These are phyloP conservation scores for Solanum clarkiae DNA, from an alignment of 257 asterid genomes.

Conservation along the genomic window DNA sequence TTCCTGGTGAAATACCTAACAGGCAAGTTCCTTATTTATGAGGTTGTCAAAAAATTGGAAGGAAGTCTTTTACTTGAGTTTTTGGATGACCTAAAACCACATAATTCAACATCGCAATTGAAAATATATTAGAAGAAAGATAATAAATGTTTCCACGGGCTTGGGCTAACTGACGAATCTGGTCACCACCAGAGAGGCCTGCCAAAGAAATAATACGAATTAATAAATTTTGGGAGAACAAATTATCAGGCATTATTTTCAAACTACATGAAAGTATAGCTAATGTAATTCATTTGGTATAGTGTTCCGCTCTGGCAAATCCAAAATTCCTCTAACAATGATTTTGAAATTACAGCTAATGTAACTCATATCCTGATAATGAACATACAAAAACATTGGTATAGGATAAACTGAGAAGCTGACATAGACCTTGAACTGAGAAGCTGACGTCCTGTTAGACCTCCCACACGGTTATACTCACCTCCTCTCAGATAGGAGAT, in stretches of 20 bases:
- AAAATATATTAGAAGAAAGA: not conserved
- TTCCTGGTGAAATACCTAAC: constrained; percentile 95
- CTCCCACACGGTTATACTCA: not conserved
- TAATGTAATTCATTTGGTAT: not conserved
- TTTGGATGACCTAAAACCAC: not conserved
- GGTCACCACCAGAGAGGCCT: not conserved
- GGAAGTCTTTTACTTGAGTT: not conserved
- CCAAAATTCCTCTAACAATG: not conserved
- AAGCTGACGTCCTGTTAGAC: not conserved
- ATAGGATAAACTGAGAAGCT: not conserved
- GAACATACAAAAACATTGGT: not conserved
- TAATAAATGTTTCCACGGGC: not conserved
- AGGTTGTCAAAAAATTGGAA: not conserved
- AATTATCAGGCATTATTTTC: not conserved
- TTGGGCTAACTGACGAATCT: not conserved
- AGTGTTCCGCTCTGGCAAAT: not conserved
- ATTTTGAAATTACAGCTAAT: not conserved
- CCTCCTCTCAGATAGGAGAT: not conserved
- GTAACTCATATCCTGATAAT: not conserved
- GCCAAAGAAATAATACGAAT: not conserved
- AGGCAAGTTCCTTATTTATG: not conserved
- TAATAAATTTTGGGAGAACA: not conserved
- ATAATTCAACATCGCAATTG: not conserved
- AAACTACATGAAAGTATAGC: not conserved
- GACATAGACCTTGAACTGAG: not conserved